Evolutionary conservation across 2,329 filamentous ascomycete genomes (phyloP), one percentile per base, ranked within the genome.

Genomic region (Fonsecaea pedrosoi): DNA sequence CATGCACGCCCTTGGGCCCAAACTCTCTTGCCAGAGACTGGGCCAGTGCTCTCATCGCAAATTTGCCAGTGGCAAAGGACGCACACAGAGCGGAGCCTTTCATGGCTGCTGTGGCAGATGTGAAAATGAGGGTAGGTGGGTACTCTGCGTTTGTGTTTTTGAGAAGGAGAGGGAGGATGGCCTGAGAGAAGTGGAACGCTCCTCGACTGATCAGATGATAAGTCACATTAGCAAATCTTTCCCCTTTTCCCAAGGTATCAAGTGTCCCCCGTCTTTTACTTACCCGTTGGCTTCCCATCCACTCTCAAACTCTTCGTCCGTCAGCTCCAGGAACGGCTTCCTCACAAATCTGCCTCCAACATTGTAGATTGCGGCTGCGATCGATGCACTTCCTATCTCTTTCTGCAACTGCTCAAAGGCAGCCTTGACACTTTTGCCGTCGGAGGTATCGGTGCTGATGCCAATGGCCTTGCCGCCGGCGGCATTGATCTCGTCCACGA

Each of bases 1-100:
- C 90, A 77, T 97, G 93, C 1, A 97, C 86, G 2, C 93, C 93
- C 77, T 91, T 83, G 0, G 93, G 92, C 0, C 90, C 91, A 77
- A 95, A 97, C 77, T 97, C 93, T 64, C 90, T 86, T 0, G 92
- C 91, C 32, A 96, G 82, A 38, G 87, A 90, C 78, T 94, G 92
- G 0, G 86, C 84, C 59, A 96, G 79, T 0, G 89, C 92, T 37
- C 93, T 84, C 72, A 90, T 81, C 3, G 91, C 92, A 76, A 92
- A 96, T 77, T 96, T 96, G 34, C 90, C 90, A 1, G 88, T 86
- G 0, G 92, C 90, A 74, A 97, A 96, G 7, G 85, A 80, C 0
- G 87, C 82, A 77, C 92, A 90, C 12, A 82, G 81, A 0, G 91
- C 88, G 10, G 87, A 90, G 3, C 90, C 91, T 73, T 89, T 90